A percentile compares a stretch with the other conserved stretches of the same genome.
phyloP scores from a whole-genome alignment of 2,329 filamentous ascomycete species.

The Tolypocladium nubicola region DNA sequence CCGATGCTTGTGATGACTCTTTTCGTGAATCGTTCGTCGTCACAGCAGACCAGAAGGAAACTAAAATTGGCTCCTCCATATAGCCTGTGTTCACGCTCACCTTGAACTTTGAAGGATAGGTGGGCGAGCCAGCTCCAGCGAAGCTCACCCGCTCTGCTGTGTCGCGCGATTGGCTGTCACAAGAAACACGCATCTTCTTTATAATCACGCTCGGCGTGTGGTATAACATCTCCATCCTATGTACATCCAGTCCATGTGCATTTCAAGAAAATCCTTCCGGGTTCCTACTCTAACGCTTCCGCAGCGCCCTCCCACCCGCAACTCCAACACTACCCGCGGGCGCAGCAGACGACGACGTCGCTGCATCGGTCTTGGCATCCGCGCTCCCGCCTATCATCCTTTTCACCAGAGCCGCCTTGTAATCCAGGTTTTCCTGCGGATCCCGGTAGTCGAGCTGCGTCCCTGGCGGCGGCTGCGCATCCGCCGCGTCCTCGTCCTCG shows the following conservation, averaged over 20 bases:
- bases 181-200: too few species aligned
- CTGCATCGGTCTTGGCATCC: constrained; percentile 4
- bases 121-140: too few species aligned
- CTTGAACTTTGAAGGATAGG: too few species aligned
- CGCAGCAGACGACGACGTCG: background rate
- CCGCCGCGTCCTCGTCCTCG: constrained; percentile 8
- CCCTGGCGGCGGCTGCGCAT: constrained; percentile 26
- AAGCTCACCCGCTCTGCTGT: too few species aligned
- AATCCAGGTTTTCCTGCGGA: constrained; percentile 30
- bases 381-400: constrained; percentile 25
- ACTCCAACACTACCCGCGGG: constrained; percentile 1
- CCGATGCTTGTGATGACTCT: background rate
- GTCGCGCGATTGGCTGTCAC: too few species aligned
- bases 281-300: constrained; percentile 6
- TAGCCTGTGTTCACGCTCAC: too few species aligned
- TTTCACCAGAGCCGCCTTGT: constrained; percentile 32
- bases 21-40: background rate
- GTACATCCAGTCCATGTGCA: background rate
- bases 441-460: constrained; percentile 46
- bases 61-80: too few species aligned
- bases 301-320: constrained; percentile 10
- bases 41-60: background rate
- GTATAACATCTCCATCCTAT: background rate
- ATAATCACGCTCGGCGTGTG: background rate
- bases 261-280: background rate